Percentiles rank a stretch among this genome's conserved stretches.
Conservation (phyloP, 2,329 filamentous ascomycete species). For the Aspergillus versicolor region DNA sequence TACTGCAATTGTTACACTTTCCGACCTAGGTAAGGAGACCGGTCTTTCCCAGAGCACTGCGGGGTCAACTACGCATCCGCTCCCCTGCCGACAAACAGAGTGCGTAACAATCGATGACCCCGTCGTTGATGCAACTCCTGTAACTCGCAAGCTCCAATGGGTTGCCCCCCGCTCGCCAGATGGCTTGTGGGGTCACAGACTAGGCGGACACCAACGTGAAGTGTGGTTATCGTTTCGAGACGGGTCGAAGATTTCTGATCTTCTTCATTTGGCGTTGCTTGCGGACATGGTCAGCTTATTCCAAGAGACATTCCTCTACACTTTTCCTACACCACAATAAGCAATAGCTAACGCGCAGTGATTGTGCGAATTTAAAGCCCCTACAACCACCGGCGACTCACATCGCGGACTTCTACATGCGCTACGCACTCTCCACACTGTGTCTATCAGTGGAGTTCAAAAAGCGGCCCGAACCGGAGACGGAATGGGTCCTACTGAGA, state of each 20-base stretch:
- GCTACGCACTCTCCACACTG: constrained; percentile 21
- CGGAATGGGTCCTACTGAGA: constrained; percentile 20
- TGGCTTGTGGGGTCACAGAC: constrained; percentile 24
- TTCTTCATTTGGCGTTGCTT: constrained; percentile 19
- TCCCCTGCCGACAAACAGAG: constrained; percentile 17
- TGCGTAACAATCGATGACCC: constrained; percentile 22
- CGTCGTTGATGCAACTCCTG: constrained; percentile 22
- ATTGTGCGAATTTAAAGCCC: constrained; percentile 10
- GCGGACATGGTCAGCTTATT: constrained; percentile 19
- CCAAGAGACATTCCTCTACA: too few relatives aligned
- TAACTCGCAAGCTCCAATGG: constrained; percentile 23
- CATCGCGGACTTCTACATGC: constrained; percentile 18
- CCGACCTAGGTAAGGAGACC: constrained; percentile 17
- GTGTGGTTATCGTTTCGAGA: constrained; percentile 25
- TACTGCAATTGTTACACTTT: constrained; percentile 18
- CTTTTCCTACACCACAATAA: too few relatives aligned
- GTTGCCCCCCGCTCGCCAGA: constrained; percentile 18
- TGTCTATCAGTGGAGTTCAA: constrained; percentile 26
- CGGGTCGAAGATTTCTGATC: constrained; percentile 16
- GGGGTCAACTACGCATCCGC: neutral
- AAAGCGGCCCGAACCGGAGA: constrained; percentile 19
- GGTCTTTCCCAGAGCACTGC: constrained; percentile 15
- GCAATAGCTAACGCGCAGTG: neutral
- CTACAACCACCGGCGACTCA: constrained; percentile 24
- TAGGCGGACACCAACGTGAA: constrained; percentile 23